These are phyloP conservation scores for Acanthamoeba triangularis DNA, from an alignment of 208 protist genomes.

Conservation along the genomic window DNA sequence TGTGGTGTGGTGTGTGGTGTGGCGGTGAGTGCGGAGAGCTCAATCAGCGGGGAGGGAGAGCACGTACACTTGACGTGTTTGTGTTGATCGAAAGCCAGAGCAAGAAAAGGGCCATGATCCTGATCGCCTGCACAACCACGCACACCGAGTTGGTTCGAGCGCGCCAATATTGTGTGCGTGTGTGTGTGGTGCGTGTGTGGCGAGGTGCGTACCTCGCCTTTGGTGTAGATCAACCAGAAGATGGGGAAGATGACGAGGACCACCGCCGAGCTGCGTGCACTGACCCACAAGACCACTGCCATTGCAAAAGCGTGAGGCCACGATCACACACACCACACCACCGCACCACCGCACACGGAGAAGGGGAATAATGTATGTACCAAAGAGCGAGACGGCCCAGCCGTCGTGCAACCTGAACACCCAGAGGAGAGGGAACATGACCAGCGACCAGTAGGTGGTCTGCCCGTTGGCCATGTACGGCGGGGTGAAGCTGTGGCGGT, in stretches of 20 bases:
- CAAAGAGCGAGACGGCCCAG: neutral
- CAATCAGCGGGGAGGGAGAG: too few relatives aligned
- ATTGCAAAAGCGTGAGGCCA: neutral
- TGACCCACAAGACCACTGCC: neutral
- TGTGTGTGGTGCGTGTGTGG: too few relatives aligned
- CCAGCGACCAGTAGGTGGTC: neutral
- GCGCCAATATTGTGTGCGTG: too few relatives aligned
- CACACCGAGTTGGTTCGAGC: too few relatives aligned
- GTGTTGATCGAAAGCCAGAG: neutral
- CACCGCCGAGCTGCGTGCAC: neutral
- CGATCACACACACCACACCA: too few relatives aligned
- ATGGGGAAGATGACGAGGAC: neutral
- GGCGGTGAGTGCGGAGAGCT: too few relatives aligned
- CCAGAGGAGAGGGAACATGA: neutral
- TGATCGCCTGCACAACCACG: neutral
- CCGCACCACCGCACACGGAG: neutral
- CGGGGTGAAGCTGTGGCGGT: neutral
- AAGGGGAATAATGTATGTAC: neutral
- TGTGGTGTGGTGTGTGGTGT: too few relatives aligned
- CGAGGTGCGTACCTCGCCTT: neutral
- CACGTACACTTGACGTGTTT: neutral
- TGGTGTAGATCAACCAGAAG: neutral
- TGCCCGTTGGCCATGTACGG: neutral
- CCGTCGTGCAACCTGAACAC: neutral
- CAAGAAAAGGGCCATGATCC: neutral